A percentile compares a stretch with the other conserved stretches of the same genome.
These are phyloP conservation scores for Aspergillus taichungensis DNA, from an alignment of 495 filamentous ascomycete species.

Conservation along the genomic window DNA sequence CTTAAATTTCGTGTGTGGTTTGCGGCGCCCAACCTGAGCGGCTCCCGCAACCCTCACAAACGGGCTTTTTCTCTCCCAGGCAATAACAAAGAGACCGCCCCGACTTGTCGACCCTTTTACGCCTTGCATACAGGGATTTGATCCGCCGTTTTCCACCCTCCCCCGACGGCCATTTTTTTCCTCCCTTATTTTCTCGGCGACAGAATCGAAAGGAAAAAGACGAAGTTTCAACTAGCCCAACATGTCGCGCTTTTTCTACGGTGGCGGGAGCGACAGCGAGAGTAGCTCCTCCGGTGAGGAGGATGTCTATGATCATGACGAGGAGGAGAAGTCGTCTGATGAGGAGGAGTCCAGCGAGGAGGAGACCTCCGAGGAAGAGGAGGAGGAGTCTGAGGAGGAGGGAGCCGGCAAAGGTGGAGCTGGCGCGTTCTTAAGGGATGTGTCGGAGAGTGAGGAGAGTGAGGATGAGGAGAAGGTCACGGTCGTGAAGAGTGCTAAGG, in stretches of 20 bases:
- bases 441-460: constrained; percentile 69
- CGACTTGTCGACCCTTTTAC: constrained; percentile 3
- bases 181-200: background rate
- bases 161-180: constrained; percentile 4
- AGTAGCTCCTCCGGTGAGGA: constrained; percentile 72
- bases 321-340: constrained; percentile 56
- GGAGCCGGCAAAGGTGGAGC: constrained; percentile 58
- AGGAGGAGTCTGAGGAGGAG: constrained; percentile 50
- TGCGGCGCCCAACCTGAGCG: constrained; percentile 27
- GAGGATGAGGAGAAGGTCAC: constrained; percentile 76
- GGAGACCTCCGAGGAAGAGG: constrained; percentile 38
- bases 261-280: constrained; percentile 80
- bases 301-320: constrained; percentile 74
- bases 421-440: constrained; percentile 72
- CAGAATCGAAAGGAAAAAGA: too few species aligned
- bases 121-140: background rate
- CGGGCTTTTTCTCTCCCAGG: constrained; percentile 18
- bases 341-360: constrained; percentile 76
- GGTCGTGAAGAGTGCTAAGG: constrained; percentile 90
- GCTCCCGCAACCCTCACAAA: constrained; percentile 28
- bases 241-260: constrained; percentile 91
- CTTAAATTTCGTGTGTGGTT: constrained; percentile 47
- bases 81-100: constrained; percentile 4
- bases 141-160: background rate
- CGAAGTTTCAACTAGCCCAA: constrained; percentile 17